Base-by-base conservation (phyloP, 2,329 filamentous ascomycete species). In the Fusarium robinianum region DNA sequence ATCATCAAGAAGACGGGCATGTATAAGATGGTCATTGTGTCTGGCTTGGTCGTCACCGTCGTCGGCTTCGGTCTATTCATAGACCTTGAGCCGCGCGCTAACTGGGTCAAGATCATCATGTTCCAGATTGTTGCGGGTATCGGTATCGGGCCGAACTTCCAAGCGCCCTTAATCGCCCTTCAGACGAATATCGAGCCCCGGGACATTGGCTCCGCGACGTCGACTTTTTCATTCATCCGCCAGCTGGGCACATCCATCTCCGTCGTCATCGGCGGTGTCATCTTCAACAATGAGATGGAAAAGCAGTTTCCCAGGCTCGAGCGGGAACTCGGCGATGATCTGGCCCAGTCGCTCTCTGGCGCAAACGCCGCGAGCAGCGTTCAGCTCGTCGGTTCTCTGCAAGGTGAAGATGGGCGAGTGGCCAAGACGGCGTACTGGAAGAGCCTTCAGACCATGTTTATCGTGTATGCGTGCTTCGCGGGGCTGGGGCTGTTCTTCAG, bases 271-370 rank as follows among this genome's bases (percentile, higher is more conserved):
- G 88, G 88, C 16, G 83, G 85, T n/a, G 85, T 89, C 31, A 78
- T 91, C 24, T 90, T 91, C 69, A 84, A 89, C 67, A 90, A 91
- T 63, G 71, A 78, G 46, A 88, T 90, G 82, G 69, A 80, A 52
- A 72, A 71, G 32, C 78, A 81, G 55, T 72, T 75, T 18, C 60
- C 68, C 4, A 60, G 62, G 7, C 73, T 87, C 19, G 65, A 69
- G 15, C 57, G 67, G 19, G 66, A 76, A 4, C 72, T 88, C 0
- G 78, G 78, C 1, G 67, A 67, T 0, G 61, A 77, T 3, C 67
- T 76, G 1, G 81, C 81, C 1, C 55, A 64, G 4, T 59, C 71
- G 16, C 74, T 88, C 5, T 75, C 79, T 4, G 83, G 83, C n/a
- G 69, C 72, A 52, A 74, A 77, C 43, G 81, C 85, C 23, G 76